phyloP scores from a whole-genome alignment of 257 asterid species.

The Plantago elongata region DNA sequence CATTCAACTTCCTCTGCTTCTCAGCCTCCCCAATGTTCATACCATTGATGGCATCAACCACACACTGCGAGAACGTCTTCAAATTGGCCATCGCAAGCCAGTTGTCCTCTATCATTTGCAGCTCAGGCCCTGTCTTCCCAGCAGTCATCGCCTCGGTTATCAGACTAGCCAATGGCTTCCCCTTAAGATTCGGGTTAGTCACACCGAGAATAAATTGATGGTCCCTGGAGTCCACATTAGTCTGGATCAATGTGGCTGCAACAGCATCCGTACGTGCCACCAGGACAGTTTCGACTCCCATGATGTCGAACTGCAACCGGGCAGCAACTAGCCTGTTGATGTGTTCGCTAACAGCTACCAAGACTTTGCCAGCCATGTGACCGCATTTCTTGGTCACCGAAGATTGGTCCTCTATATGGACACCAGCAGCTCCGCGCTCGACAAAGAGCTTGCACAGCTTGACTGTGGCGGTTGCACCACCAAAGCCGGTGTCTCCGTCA shows the following conservation, averaged over 20 bases:
- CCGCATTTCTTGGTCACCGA: conserved; percentile 92
- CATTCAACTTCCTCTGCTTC: conserved; percentile 69
- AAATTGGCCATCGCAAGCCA: conserved; percentile 68
- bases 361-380: conserved; percentile 95
- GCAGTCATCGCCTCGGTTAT: conserved; percentile 73
- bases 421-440: conserved; percentile 98
- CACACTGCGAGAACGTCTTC: conserved; percentile 75
- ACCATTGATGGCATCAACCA: conserved; percentile 55
- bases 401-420: conserved; percentile 96
- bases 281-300: conserved; percentile 90
- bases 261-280: conserved; percentile 92
- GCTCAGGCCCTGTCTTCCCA: conserved; percentile 76
- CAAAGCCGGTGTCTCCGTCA: conserved; percentile 96
- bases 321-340: conserved; percentile 92
- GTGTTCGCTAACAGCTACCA: conserved; percentile 84
- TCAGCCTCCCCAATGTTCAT: conserved; percentile 50
- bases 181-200: conserved; percentile 58
- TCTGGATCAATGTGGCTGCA: conserved; percentile 83
- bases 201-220: conserved; percentile 86
- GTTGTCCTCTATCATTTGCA: conserved; percentile 75
- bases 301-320: conserved; percentile 82
- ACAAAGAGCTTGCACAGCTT: conserved; percentile 92
- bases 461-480: conserved; percentile 93
- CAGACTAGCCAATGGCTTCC: conserved; percentile 63
- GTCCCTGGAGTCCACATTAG: conserved; percentile 82